Percentiles rank a stretch among this genome's conserved stretches.
Conservation (phyloP, 2,329 filamentous ascomycete species). For the Aspergillus neotritici region DNA sequence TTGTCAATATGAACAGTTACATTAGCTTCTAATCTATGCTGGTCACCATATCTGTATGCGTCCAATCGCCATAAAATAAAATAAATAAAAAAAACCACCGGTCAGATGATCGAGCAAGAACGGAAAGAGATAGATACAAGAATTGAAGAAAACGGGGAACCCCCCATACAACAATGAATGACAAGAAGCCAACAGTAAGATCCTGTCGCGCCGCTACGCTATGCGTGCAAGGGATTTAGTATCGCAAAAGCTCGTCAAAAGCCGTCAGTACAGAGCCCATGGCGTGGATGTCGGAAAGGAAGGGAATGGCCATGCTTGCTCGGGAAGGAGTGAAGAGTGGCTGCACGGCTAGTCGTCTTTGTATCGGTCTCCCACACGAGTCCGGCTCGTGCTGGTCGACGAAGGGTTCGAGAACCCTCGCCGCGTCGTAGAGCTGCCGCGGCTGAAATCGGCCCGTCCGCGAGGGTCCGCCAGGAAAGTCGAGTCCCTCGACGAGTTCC, state of each 20-base stretch:
- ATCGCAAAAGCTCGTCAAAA: conserved; percentile 1
- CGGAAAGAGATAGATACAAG: conserved; percentile 8
- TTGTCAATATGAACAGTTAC: too few species aligned
- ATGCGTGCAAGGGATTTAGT: conserved; percentile 12
- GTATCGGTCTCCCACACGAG: conserved; percentile 25
- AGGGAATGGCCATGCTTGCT: conserved; percentile 1
- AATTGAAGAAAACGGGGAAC: conserved; percentile 3
- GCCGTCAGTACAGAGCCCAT: neutral
- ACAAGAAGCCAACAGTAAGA: conserved; percentile 8
- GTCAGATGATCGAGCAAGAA: neutral
- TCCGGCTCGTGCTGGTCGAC: conserved; percentile 29
- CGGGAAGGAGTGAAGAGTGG: neutral
- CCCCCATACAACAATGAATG: conserved; percentile 3
- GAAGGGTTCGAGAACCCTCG: conserved; percentile 23
- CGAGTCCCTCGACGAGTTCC: conserved; percentile 12
- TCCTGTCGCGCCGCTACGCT: conserved; percentile 13
- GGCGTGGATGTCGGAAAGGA: neutral
- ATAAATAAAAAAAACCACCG: too few species aligned
- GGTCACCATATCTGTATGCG: too few species aligned
- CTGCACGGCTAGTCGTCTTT: conserved; percentile 26
- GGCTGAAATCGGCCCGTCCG: conserved; percentile 14
- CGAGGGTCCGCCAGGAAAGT: conserved; percentile 11
- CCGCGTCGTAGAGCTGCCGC: conserved; percentile 18
- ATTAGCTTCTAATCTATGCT: too few species aligned
- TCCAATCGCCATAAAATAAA: too few species aligned